Evolutionary conservation across 257 asterid species (phyloP).

Genomic region (Prunella vulgaris): DNA sequence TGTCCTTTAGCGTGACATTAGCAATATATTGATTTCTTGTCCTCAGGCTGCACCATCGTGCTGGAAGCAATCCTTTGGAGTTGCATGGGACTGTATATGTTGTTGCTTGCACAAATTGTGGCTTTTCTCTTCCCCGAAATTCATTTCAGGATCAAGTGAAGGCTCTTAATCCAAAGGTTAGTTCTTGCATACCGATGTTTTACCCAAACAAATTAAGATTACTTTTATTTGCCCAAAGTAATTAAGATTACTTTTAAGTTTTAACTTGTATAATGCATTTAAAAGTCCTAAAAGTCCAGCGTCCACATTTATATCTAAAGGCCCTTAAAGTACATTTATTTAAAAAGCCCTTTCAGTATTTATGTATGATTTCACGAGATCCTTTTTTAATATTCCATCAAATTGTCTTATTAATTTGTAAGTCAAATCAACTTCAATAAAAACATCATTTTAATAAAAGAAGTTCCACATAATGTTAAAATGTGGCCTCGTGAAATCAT

Average conservation of each 20-base stretch:
- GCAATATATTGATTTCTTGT: conserved; percentile 2
- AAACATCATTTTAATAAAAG: no score
- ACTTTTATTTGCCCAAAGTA: neutral
- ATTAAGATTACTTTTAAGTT: neutral
- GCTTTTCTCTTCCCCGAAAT: conserved; percentile 67
- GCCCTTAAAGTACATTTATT: neutral
- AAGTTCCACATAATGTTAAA: no score
- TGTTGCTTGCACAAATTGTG: conserved; percentile 81
- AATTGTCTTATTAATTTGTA: no score
- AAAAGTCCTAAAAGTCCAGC: no score
- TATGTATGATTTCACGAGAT: no score
- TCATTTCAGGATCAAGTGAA: conserved; percentile 86
- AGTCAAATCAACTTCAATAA: no score
- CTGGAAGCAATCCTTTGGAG: conserved; percentile 96
- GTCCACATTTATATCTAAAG: neutral
- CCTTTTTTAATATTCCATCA: no score
- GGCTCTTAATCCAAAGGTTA: conserved; percentile 82
- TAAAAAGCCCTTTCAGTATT: no score
- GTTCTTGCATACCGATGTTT: conserved; percentile 17
- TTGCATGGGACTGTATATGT: conserved; percentile 88
- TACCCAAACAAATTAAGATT: neutral
- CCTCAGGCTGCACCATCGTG: conserved; percentile 88
- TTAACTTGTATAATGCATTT: neutral
- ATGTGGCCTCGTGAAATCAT: no score
- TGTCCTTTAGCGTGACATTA: conserved; percentile 5